These are phyloP conservation scores for Penicillium sp. DNA, from an alignment of 2,329 filamentous ascomycete genomes.

Conservation along the genomic window DNA sequence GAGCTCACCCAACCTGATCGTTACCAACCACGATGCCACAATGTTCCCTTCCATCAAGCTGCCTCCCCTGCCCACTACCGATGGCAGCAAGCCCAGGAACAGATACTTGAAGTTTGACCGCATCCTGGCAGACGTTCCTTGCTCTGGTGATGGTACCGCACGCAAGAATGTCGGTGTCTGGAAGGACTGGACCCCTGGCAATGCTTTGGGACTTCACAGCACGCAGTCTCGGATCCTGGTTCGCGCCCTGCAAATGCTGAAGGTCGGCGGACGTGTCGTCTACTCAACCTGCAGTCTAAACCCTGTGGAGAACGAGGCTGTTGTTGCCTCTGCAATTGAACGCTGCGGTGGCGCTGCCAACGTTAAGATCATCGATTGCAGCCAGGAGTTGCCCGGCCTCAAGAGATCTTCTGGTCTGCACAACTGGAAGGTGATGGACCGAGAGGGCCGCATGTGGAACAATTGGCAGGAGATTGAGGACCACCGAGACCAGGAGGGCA, in stretches of 20 bases:
- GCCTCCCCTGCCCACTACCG: conserved; percentile 56
- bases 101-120: conserved; percentile 94
- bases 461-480: conserved; percentile 80
- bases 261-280: conserved; percentile 88
- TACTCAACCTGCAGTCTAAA: conserved; percentile 99
- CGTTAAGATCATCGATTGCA: conserved; percentile 82
- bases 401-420: conserved; percentile 75
- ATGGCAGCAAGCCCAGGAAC: conserved; percentile 55
- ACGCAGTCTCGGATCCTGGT: conserved; percentile 90
- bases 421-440: conserved; percentile 90
- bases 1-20: conserved; percentile 92
- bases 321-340: conserved; percentile 83
- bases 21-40: conserved; percentile 97
- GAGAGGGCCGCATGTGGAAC: conserved; percentile 73
- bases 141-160: conserved; percentile 89
- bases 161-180: conserved; percentile 93
- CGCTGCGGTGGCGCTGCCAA: conserved; percentile 81
- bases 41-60: conserved; percentile 91
- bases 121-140: conserved; percentile 93
- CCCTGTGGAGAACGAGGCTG: conserved; percentile 93
- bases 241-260: conserved; percentile 90
- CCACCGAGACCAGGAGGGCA: conserved; percentile 60
- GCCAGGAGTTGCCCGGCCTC: conserved; percentile 71
- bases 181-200: conserved; percentile 90
- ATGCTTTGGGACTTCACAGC: conserved; percentile 79